These are phyloP conservation scores for Marasmius tenuissimus DNA, from an alignment of 1,284 basidiomycete species.

Conservation along the genomic window DNA sequence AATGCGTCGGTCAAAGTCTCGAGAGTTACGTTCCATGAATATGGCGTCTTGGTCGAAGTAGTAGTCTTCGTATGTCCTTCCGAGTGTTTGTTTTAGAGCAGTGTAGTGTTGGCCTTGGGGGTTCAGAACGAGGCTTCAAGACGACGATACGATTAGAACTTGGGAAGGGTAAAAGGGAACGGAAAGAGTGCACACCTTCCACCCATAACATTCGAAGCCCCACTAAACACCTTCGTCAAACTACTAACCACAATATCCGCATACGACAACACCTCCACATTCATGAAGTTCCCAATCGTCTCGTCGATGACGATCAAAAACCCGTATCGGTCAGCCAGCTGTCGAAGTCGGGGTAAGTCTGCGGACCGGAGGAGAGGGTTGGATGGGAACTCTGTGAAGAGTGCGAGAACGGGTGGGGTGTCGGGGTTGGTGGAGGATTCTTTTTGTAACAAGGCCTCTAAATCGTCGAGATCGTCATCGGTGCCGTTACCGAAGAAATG, in stretches of 20 bases:
- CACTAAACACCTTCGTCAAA: conserved; percentile 94
- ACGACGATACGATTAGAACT: neutral
- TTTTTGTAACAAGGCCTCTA: conserved; percentile 66
- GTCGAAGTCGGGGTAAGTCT: conserved; percentile 76
- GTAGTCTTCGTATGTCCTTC: conserved; percentile 77
- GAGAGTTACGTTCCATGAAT: conserved; percentile 97
- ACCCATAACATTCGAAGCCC: conserved; percentile 96
- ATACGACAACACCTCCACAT: conserved; percentile 89
- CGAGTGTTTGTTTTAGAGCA: conserved; percentile 61
- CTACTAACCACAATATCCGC: conserved; percentile 95
- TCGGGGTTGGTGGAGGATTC: conserved; percentile 41
- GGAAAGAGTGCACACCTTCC: conserved; percentile 67
- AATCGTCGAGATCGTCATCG: conserved; percentile 72
- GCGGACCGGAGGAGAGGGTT: conserved; percentile 91
- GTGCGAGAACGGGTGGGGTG: conserved; percentile 54
- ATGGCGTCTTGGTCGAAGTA: conserved; percentile 94
- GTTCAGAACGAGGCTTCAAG: conserved; percentile 81
- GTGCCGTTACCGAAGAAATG: conserved; percentile 87
- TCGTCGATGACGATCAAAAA: conserved; percentile 94
- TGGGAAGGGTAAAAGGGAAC: conserved; percentile 1
- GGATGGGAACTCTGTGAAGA: conserved; percentile 92
- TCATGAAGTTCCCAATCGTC: conserved; percentile 95
- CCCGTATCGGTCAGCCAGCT: conserved; percentile 84
- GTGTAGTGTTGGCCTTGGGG: conserved; percentile 72
- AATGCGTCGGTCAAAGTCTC: conserved; percentile 84